Evolutionary conservation across 257 asterid species (phyloP), one percentile per base, ranked within the genome.

Genomic region (Capsicum chinense): DNA sequence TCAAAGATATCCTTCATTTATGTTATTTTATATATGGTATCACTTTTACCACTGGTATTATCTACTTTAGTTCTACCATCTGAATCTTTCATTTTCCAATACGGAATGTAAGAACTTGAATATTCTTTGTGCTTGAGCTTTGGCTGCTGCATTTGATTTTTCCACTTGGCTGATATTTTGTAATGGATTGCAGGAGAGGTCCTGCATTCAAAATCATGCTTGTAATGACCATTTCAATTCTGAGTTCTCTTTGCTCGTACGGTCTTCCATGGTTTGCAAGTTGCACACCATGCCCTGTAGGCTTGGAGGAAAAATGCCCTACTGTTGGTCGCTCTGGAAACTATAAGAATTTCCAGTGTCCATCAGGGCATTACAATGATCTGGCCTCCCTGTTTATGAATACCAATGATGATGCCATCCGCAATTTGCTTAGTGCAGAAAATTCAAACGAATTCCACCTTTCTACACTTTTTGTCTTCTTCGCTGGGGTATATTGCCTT

Each of bases 381-480:
- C 97, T 96, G 39, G 98, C 99, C 35, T 96, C 99, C 71, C 95
- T 96, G 81, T 84, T 96, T 85, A 92, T 96, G 33, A 96, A 92
- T 91, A 94, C 98, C 81, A 93, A 92, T 1, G 98, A 96, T 76
- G 98, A 96, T 60, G 96, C 98, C 91, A 96, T 96, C 86, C 95
- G 98, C 84, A 93, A 92, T 85, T 90, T 96, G 64, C 92, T 96
- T 84, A 92, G 89, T 76, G 86, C 98, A 1, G 71, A 60, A 14
- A 87, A 88, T 84, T 67, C 74, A 79, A 68, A 87, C 6, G 97
- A 96, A 85, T 96, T 94, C 62, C 91, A 91, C 48, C 88, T 94
- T 68, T 89, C 94, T 58, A 68, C 97, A 0, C 91, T 96, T 14
- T 19, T 90, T 87, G 82, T 90, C 48, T 96, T 93, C 91, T 96